Evolutionary conservation across 768 basidiomycete genomes (phyloP), one percentile per base, ranked within the genome.

Genomic region (Auriculariales sp.): DNA sequence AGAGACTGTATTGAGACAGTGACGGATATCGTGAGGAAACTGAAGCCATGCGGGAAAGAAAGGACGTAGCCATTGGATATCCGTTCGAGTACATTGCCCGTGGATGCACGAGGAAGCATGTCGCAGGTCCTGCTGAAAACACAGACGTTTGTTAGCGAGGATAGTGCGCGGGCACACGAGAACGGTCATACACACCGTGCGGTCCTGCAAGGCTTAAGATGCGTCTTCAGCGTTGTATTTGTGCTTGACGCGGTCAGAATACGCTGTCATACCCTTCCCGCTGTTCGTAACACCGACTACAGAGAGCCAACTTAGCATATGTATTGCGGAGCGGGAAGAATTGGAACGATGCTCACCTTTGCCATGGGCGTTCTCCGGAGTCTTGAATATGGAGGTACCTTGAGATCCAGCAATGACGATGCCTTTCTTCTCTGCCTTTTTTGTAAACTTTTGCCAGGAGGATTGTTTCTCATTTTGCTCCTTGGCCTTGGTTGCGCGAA

Each of bases 391-490:
- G 58, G 87, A 91, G 54, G 83, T 90, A 25, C 91, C 91, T 28
- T 83, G 67, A 29, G 89, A 75, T 24, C 90, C 90, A 27, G 90
- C 90, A 51, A 93, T 92, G 62, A 84, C 80, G 28, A 90, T 78
- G 7, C 90, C 90, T 65, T 93, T 93, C 74, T 83, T 90, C 64
- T 90, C 86, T 25, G 81, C 78, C 68, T 94, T 94, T 71, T 92
- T 94, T 19, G 90, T 81, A 69, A 94, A 94, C 68, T 88, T 88
- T 68, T 92, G 88, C 90, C 90, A 94, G 39, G 79, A 80, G 52
- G 77, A 77, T 67, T 92, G 88, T 66, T 90, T 89, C 54, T 70
- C 71, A 28, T 67, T 71, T 67, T 93, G 90, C 61, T 93, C 90
- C 64, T 90, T 88, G 9, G 88, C 84, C 66, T 93, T 93, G 7